Base-by-base conservation (phyloP, 345 rosid species). In the Eucalyptus sp. region DNA sequence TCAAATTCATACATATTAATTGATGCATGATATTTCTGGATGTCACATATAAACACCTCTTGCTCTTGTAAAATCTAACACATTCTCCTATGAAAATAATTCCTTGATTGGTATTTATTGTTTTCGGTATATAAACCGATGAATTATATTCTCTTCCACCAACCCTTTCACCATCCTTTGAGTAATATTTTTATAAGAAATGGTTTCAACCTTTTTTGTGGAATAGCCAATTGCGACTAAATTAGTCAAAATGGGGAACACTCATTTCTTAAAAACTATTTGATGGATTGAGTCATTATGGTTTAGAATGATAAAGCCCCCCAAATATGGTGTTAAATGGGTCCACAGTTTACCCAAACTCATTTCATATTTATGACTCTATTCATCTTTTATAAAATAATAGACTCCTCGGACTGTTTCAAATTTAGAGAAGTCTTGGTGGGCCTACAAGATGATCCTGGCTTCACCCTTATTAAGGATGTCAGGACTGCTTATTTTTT, bases 271-370 rank as follows among this genome's bases (percentile, higher is more conserved):
- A 1, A 56, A 8, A 20, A 20, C 8, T 22, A 56, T 22, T 56
- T 56, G 62, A 56, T 56, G 60, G 1, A 56, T 5, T 22, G 60
- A 8, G 25, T 54, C 58, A 54, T 54, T 54, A 54, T 49, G 50
- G 8, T 49, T 49, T 49, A 49, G 50, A 49, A 49, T 11, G 50
- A 3, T 12, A 49, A 49, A 49, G 1, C 13, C 50, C 50, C 12
- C 4, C 1, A 49, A 49, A 49, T 49, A 49, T 18, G 27, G 62
- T 8, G 7, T 56, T 22, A 56, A 0, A 56, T 56, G 12, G 3
- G 62, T 22, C 1, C 12, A 22, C 27, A 0, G 0, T 2, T 22
- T 22, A 56, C 27, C 27, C 5, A 56, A 56, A 20, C 25, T 22
- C 27, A 56, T 20, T 2, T 3, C 62, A 22, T 5, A 0, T 56